These are phyloP conservation scores for Phalaenopsis equestris DNA, from an alignment of 106 monocot genomes.

Conservation along the genomic window DNA sequence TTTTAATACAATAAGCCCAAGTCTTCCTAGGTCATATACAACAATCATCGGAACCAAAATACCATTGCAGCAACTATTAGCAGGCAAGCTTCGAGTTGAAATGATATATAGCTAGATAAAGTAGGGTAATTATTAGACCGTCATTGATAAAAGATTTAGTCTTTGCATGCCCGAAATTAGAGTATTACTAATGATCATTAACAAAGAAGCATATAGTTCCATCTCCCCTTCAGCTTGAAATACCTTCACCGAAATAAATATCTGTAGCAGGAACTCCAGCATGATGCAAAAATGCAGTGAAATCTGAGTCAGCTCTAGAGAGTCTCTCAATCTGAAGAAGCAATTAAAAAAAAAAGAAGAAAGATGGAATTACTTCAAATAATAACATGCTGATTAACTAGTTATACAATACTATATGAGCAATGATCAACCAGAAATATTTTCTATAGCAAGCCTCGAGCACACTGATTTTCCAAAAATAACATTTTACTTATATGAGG, in stretches of 20 bases:
- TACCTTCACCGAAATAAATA: constrained; percentile 77
- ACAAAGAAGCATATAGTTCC: background rate
- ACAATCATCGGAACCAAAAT: background rate
- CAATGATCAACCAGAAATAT: background rate
- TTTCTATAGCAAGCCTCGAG: background rate
- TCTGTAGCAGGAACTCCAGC: constrained; percentile 76
- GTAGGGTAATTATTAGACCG: background rate
- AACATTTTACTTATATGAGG: too few relatives aligned
- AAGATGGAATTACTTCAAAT: background rate
- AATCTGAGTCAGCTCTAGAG: constrained; percentile 78
- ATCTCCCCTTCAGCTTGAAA: background rate
- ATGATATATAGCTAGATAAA: background rate
- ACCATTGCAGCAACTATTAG: background rate
- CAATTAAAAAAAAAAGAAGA: constrained; percentile 5
- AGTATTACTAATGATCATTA: background rate
- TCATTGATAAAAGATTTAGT: background rate
- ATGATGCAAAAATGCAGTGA: constrained; percentile 75
- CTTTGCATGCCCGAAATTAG: background rate
- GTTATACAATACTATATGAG: background rate
- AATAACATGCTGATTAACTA: background rate
- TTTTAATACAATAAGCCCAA: too few relatives aligned
- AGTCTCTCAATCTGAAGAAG: constrained; percentile 69
- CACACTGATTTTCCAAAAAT: background rate
- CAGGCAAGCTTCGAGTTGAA: background rate
- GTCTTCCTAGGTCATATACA: background rate